These are phyloP conservation scores for Colletotrichum sp. DNA, from an alignment of 2,329 filamentous ascomycete genomes.

Conservation along the genomic window DNA sequence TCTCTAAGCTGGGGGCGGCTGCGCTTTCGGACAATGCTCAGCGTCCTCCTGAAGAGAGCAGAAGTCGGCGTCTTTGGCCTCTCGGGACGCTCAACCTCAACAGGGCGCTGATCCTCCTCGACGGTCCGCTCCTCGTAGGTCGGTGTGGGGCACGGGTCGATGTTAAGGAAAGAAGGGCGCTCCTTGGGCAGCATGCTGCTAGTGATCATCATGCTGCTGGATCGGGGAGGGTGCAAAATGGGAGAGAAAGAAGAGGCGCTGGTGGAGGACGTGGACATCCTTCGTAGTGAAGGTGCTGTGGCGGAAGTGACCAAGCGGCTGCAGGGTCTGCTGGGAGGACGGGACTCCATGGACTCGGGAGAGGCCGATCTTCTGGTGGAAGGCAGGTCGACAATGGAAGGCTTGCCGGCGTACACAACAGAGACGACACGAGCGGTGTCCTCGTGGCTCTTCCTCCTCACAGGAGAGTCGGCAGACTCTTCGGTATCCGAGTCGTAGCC, in stretches of 20 bases:
- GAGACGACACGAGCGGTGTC: conserved; percentile 64
- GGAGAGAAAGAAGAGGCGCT: conserved; percentile 36
- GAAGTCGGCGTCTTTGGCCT: conserved; percentile 49
- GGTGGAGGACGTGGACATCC: conserved; percentile 36
- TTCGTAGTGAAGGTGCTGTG: conserved; percentile 34
- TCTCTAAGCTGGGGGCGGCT: conserved; percentile 54
- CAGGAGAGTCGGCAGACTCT: conserved; percentile 27
- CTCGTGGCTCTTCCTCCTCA: conserved; percentile 49
- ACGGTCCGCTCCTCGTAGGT: conserved; percentile 30
- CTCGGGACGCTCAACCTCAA: conserved; percentile 34
- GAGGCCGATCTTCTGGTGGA: conserved; percentile 44
- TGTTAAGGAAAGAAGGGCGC: conserved; percentile 54
- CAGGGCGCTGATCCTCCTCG: conserved; percentile 27
- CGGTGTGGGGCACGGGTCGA: conserved; percentile 57
- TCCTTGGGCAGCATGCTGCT: conserved; percentile 36
- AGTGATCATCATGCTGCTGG: conserved; percentile 44
- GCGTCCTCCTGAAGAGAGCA: conserved; percentile 54
- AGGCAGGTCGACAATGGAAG: conserved; percentile 58
- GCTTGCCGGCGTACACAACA: conserved; percentile 64
- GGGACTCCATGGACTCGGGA: conserved; percentile 39
- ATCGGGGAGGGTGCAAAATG: conserved; percentile 41
- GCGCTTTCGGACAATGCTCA: conserved; percentile 60
- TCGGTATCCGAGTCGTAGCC: conserved; percentile 47
- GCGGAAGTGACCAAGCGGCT: conserved; percentile 21
- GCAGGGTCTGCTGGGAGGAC: conserved; percentile 26